A percentile compares a stretch with the other conserved stretches of the same genome.
Conservation (phyloP, 345 rosid genomes). For the Eucalyptus cloeziana region DNA sequence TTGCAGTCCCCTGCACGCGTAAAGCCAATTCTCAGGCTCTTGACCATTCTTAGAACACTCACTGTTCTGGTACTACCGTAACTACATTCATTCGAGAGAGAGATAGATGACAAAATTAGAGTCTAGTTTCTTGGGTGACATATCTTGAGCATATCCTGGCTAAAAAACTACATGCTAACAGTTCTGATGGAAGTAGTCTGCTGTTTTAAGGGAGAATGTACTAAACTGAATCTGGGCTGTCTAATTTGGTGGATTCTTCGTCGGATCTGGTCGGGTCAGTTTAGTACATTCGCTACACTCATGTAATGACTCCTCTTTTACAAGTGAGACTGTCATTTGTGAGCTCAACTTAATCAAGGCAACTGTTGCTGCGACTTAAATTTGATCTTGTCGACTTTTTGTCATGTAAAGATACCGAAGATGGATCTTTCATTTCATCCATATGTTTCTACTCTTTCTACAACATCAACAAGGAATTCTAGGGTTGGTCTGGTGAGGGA, state of each 20-base stretch:
- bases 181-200: not conserved
- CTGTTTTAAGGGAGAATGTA: not conserved
- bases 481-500: not conserved
- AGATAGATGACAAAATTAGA: not conserved
- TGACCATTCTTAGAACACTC: not conserved
- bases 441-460: not conserved
- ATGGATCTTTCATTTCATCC: not conserved
- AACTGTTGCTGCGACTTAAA: not conserved
- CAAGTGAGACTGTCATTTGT: not conserved
- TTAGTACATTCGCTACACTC: not conserved
- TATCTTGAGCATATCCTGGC: not conserved
- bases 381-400: not conserved
- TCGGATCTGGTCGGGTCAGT: not conserved
- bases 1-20: slow-evolving; percentile 64
- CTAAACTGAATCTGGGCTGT: not conserved
- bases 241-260: not conserved
- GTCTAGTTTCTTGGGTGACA: not conserved
- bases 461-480: not conserved
- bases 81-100: not conserved
- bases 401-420: not conserved
- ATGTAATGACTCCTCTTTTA: not conserved
- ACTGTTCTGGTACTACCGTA: not conserved
- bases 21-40: not conserved
- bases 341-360: not conserved
- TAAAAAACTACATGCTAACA: not conserved